Evolutionary conservation across 1,139 yeast species (phyloP), one percentile per base, ranked within the genome.

Genomic region (Chernovozyma aurita): DNA sequence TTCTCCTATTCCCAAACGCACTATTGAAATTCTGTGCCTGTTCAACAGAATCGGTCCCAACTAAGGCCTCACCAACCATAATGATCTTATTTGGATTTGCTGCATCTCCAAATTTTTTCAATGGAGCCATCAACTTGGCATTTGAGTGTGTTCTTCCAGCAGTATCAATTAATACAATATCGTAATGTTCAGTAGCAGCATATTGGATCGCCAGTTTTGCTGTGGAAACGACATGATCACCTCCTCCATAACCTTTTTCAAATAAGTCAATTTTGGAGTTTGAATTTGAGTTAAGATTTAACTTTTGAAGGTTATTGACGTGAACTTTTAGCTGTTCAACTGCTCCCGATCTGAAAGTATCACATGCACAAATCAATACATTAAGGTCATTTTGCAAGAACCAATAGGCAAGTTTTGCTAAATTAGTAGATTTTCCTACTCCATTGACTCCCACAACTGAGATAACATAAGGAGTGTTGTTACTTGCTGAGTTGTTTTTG

Each of bases 381-480:
- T 78, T 80, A 55, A 86, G 73, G 55, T 90, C 80, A 58, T 92
- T 92, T 55, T 90, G 97, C 40, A 92, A 63, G 36, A 92, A 70
- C 98, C 98, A 92, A 55, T 86, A 94, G 1, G 96, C 98, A 39
- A 92, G 66, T 60, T 90, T 92, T 28, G 97, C 95, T 42, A 92
- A 68, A 52, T 88, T 94, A 3, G 98, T 94, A 0, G 97, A 90
- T 59, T 94, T 92, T 20, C 98, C 98, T 25, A 92, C 98, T 31
- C 98, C 98, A 56, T 92, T 92, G 18, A 92, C 98, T 24, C 98
- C 98, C 24, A 92, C 98, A 15, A 92, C 94, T 0, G 97, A 88
- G 40, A 92, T 87, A 13, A 92, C 97, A 49, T 87, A 92, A 1
- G 98, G 97, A 2, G 53, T 51, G 8, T 29, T 24, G 2, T 57